Conservation (phyloP, 192 early-diverging fungal species). For the Chytriomyces hyalinus region DNA sequence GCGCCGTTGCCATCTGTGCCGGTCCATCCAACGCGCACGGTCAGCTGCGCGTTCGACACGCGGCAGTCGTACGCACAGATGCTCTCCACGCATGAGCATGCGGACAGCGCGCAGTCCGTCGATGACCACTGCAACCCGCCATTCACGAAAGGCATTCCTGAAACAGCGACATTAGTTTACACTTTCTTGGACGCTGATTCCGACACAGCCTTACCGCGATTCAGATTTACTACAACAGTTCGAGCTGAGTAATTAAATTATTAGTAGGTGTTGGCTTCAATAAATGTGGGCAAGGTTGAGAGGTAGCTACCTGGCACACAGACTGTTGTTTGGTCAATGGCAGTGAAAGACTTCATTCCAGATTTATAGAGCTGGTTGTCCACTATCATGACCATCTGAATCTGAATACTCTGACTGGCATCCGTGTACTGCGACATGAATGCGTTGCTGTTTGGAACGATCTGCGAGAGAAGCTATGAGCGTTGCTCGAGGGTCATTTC, state of each 20-base stretch:
- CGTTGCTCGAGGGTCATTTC: neutral
- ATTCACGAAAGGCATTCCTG: conserved; percentile 24
- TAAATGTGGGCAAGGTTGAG: neutral
- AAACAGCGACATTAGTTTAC: neutral
- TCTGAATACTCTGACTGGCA: neutral
- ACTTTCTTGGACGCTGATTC: neutral
- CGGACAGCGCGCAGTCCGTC: conserved; percentile 48
- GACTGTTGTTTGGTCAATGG: conserved; percentile 4
- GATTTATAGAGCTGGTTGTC: conserved; percentile 32
- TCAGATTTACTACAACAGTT: conserved; percentile 42
- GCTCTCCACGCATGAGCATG: conserved; percentile 50
- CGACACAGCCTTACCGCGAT: conserved; percentile 39
- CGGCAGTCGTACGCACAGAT: conserved; percentile 50
- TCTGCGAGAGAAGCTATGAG: neutral
- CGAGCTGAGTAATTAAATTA: conserved; percentile 4
- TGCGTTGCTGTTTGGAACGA: conserved; percentile 37
- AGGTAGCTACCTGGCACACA: conserved; percentile 39
- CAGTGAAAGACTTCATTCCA: conserved; percentile 29
- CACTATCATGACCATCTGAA: conserved; percentile 42
- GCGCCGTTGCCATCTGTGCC: conserved; percentile 41
- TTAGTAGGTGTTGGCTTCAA: neutral
- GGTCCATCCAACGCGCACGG: conserved; percentile 36
- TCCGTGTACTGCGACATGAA: conserved; percentile 9
- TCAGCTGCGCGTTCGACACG: conserved; percentile 18
- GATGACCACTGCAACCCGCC: conserved; percentile 43